These are phyloP conservation scores for Aspergillus cavernicola DNA, from an alignment of 495 filamentous ascomycete species.

Conservation along the genomic window DNA sequence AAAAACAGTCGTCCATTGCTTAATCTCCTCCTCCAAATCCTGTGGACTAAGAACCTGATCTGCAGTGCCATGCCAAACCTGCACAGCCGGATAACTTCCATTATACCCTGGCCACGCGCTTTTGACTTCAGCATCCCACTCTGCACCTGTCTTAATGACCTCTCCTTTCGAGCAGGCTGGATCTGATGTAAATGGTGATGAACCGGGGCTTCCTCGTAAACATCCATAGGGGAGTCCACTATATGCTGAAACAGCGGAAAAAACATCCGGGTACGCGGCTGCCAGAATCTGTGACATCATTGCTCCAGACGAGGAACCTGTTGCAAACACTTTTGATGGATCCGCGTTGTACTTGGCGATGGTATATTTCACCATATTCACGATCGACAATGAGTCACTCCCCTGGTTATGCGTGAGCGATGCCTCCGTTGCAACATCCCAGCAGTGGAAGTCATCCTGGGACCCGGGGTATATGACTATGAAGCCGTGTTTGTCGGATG, in stretches of 20 bases:
- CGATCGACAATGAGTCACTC: constrained; percentile 50
- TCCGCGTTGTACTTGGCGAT: constrained; percentile 46
- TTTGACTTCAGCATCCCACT: constrained; percentile 47
- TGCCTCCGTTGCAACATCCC: constrained; percentile 47
- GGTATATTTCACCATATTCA: constrained; percentile 54
- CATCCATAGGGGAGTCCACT: constrained; percentile 59
- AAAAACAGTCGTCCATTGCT: constrained; percentile 54
- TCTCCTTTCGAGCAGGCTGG: constrained; percentile 49
- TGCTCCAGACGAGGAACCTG: constrained; percentile 47
- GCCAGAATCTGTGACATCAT: constrained; percentile 44
- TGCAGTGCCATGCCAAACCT: constrained; percentile 50
- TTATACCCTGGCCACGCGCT: constrained; percentile 51
- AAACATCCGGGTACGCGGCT: constrained; percentile 55
- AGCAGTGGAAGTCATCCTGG: constrained; percentile 49
- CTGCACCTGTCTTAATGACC: constrained; percentile 31
- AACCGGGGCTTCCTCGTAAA: constrained; percentile 28
- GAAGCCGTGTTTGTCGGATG: constrained; percentile 48
- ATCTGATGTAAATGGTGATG: constrained; percentile 35
- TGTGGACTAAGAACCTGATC: constrained; percentile 39
- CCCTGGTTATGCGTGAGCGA: constrained; percentile 49
- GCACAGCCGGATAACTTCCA: constrained; percentile 50
- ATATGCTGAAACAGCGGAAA: constrained; percentile 52
- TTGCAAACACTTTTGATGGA: constrained; percentile 44
- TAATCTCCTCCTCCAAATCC: constrained; percentile 47
- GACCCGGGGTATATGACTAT: constrained; percentile 51